phyloP scores from a whole-genome alignment of 306 rosid species.

The Citrullus amarus region DNA sequence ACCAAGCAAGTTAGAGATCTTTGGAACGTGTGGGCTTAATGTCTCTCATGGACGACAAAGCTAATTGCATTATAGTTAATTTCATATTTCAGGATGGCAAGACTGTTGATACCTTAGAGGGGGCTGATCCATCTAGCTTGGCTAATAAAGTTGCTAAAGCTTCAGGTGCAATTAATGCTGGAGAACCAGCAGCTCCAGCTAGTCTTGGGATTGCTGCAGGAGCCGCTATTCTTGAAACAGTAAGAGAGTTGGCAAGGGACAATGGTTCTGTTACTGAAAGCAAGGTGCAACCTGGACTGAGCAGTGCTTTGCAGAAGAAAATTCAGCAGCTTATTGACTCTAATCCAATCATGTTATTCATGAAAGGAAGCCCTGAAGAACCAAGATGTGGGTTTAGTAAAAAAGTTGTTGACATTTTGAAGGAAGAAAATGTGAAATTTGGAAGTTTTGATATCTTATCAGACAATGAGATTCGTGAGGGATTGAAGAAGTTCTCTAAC shows the following conservation, averaged over 20 bases:
- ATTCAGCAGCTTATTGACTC: conserved; percentile 51
- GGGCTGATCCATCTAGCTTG: conserved; percentile 97
- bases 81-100: conserved; percentile 59
- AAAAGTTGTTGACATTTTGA: conserved; percentile 65
- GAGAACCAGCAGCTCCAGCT: conserved; percentile 83
- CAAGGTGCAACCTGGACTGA: conserved; percentile 30
- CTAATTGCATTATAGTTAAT: conserved; percentile 4
- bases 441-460: conserved; percentile 76
- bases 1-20: not conserved
- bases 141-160: conserved; percentile 85
- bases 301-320: conserved; percentile 30
- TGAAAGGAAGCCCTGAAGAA: conserved; percentile 86
- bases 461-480: conserved; percentile 66
- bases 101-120: conserved; percentile 74
- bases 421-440: conserved; percentile 60
- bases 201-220: conserved; percentile 94
- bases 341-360: conserved; percentile 58
- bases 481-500: conserved; percentile 70
- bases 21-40: not conserved
- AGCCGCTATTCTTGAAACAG: conserved; percentile 54
- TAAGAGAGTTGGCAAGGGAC: conserved; percentile 53
- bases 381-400: conserved; percentile 81
- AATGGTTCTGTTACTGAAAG: conserved; percentile 36
- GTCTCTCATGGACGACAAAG: not conserved
- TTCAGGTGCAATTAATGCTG: conserved; percentile 55